Evolutionary conservation across 2,329 filamentous ascomycete species (phyloP), one percentile per base, ranked within the genome.

Genomic region (Aciculosporium take): DNA sequence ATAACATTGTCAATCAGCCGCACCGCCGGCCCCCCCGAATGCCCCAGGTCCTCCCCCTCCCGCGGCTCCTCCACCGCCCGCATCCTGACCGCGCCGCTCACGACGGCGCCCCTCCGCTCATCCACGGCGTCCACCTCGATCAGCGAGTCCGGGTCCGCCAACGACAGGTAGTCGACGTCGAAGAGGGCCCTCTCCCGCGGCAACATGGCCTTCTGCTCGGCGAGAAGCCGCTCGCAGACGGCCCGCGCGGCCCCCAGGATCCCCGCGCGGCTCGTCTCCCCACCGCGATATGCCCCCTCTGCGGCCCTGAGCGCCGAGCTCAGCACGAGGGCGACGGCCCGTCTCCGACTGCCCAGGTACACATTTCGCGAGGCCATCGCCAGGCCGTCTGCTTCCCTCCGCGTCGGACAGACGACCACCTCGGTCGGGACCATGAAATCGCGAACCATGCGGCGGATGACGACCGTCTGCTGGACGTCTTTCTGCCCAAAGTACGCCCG

Each of bases 1-100:
- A 94, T 80, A 49, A 96, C 79, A 55, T 98, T 98, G 56, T 98
- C 91, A 58, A 98, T 95, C 60, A 98, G 65, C 46, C 91, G 72
- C 37, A 98, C 91, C 1, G 79, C 59, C 13, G 84, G 84, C 1
- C 81, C 80, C 3, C 77, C 79, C 42, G 74, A 71, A 46, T 76
- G 76, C 3, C 87, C 87, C 21, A 88, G 60, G 49, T 87, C 79
- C 58, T 96, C 88, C 0, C 73, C 83, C 5, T 75, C 64, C 37
- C 68, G 70, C 1, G 79, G 69, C 39, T 75, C 70, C 55, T 93
- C 84, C 2, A 94, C 66, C 0, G 87, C 83, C 35, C 85, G 58
- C 81, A 98, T 94, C 63, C 84, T 91, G 44, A 98, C 68, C 0
- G 91, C 91, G 3, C 85, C 87, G 56, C 89, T 96, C 43, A 98